A percentile compares a stretch with the other conserved stretches of the same genome.
Evolutionary conservation across 129 eudicot species (phyloP).

Genomic region (Escallonia rubra): DNA sequence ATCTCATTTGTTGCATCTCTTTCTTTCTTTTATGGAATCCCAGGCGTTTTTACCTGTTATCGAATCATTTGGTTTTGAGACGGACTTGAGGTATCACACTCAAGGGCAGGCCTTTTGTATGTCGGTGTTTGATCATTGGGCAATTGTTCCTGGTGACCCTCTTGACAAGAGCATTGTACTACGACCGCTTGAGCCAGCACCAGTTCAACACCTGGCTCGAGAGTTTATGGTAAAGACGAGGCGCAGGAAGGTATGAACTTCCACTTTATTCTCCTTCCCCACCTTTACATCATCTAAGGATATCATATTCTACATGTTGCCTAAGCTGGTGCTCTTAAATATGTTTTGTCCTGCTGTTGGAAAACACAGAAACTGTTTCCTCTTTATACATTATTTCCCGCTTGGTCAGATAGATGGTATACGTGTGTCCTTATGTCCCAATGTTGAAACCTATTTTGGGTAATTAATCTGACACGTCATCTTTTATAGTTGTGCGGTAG

Average conservation of each 20-base stretch:
- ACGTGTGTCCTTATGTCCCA: background rate
- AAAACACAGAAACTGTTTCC: too few relatives aligned
- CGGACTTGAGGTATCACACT: constrained; percentile 93
- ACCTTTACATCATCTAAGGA: too few relatives aligned
- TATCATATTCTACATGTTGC: too few relatives aligned
- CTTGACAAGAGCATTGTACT: constrained; percentile 85
- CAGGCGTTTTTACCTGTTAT: constrained; percentile 96
- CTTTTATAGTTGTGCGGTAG: too few relatives aligned
- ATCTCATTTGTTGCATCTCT: background rate
- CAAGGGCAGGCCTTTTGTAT: constrained; percentile 93
- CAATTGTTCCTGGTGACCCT: constrained; percentile 98
- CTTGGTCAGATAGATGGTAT: too few relatives aligned
- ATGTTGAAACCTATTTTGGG: background rate
- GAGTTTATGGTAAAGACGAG: constrained; percentile 99
- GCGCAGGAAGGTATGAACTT: constrained; percentile 76
- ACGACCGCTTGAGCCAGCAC: constrained; percentile 96
- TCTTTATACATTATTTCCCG: too few relatives aligned
- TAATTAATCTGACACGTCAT: background rate
- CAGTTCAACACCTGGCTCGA: constrained; percentile 87
- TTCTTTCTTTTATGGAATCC: constrained; percentile 2
- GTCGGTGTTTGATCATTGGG: constrained; percentile 94
- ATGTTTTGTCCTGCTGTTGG: too few relatives aligned
- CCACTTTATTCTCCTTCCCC: background rate
- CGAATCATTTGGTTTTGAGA: constrained; percentile 95
- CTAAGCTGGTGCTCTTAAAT: too few relatives aligned